These are phyloP conservation scores for Luffa acutangula DNA, from an alignment of 306 rosid genomes.

Conservation along the genomic window DNA sequence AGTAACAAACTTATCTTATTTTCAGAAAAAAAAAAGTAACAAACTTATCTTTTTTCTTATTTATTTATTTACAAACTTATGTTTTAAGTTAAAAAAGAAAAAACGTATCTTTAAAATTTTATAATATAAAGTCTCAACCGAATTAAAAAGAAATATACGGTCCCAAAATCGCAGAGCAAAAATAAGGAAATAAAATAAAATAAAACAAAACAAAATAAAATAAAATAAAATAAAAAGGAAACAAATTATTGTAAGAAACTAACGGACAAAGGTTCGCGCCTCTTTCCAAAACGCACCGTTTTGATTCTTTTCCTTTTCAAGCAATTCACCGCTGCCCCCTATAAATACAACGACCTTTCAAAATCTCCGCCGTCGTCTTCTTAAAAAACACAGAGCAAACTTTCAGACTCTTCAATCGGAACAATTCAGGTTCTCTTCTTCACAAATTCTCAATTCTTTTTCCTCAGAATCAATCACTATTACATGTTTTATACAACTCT, in stretches of 20 bases:
- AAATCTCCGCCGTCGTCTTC: conserved; percentile 5
- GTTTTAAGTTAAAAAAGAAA: too few relatives aligned
- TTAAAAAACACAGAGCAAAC: not conserved
- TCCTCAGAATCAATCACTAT: not conserved
- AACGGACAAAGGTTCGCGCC: not conserved
- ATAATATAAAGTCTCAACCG: not conserved
- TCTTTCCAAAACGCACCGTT: conserved; percentile 1
- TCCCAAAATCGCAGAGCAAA: not conserved
- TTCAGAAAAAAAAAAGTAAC: too few relatives aligned
- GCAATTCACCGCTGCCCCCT: not conserved
- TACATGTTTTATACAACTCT: not conserved
- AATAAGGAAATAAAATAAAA: not conserved
- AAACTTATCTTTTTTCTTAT: too few relatives aligned
- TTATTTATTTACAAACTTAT: too few relatives aligned
- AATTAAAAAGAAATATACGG: not conserved
- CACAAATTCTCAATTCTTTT: not conserved
- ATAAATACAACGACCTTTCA: not conserved
- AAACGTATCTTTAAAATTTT: not conserved
- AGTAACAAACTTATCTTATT: not conserved
- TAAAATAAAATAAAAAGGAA: not conserved
- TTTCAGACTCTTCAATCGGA: not conserved
- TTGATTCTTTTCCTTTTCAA: not conserved
- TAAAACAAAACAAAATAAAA: not conserved
- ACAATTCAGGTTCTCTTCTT: not conserved
- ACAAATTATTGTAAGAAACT: not conserved